Evolutionary conservation across 2,329 filamentous ascomycete species (phyloP), one percentile per base, ranked within the genome.

Genomic region (Aspergillus carbonarius): DNA sequence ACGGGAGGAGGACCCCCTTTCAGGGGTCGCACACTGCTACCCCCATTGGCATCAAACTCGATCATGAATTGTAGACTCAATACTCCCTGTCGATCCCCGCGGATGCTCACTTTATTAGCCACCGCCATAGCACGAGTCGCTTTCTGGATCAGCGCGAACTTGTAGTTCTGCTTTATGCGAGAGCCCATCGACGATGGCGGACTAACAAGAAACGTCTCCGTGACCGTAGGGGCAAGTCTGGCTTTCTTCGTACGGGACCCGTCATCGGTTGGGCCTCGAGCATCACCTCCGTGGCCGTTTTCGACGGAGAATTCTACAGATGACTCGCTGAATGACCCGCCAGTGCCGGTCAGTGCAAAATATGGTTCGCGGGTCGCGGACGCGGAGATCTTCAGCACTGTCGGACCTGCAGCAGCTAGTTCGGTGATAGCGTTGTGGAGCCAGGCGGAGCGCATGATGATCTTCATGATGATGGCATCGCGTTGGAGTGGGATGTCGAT

Each of bases 21-120:
- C 23, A 66, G 60, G 27, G 59, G 27, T 46, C 63, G 64, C n/a
- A 50, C 39, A 30, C 60, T 65, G 48, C 69, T 65, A 18, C 64
- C 59, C 15, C 60, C 60, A 44, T 84, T 83, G 6, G 84, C 84
- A 61, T 95, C 91, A 42, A 93, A 82, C 71, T 97, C 92, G 15
- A 99, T 88, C 89, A 99, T 95, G 69, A 98, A 97, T 71, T 99
- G 95, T 72, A 98, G 78, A 75, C 91, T 97, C 63, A 99, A 76
- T 30, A 99, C 93, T 0, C 95, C 93, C 72, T 96, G 91, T 1
- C 85, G 82, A 74, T 99, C 95, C 0, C 92, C 89, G 15, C 95
- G 83, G 61, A 99, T 83, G 71, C 92, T 96, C 58, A 98, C 93
- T 76, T 98, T 99, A 69, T 85, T 93, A 4, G 93, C 92, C 37